phyloP scores from a whole-genome alignment of 2,329 filamentous ascomycete genomes.

The Pleurostoma richardsiae region DNA sequence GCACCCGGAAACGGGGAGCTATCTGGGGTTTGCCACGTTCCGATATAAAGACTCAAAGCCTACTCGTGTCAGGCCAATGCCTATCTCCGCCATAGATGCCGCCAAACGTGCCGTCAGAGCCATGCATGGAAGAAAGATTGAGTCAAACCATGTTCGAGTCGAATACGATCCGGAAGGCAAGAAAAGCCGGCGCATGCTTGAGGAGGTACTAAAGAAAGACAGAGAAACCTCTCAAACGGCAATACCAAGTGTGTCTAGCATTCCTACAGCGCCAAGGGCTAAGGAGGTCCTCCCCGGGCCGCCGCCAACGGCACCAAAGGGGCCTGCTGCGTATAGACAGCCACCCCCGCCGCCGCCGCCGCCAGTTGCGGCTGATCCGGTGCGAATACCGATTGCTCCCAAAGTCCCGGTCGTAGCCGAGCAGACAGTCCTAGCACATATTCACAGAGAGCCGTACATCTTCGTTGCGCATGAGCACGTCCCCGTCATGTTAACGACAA shows the following conservation, averaged over 20 bases:
- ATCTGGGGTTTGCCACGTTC: slow-evolving; percentile 89
- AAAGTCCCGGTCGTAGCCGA: slow-evolving; percentile 55
- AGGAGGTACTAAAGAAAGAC: slow-evolving; percentile 66
- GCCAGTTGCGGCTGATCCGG: slow-evolving; percentile 11
- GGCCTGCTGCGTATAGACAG: slow-evolving; percentile 59
- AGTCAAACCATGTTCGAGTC: slow-evolving; percentile 71
- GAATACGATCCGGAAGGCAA: slow-evolving; percentile 86
- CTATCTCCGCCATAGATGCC: slow-evolving; percentile 69
- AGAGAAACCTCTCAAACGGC: slow-evolving; percentile 50
- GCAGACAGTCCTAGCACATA: slow-evolving; percentile 59
- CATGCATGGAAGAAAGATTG: slow-evolving; percentile 76
- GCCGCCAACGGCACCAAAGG: slow-evolving; percentile 82
- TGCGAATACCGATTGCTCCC: slow-evolving; percentile 37
- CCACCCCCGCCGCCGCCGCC: slow-evolving; percentile 23
- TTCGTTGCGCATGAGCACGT: slow-evolving; percentile 86
- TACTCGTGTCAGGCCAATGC: slow-evolving; percentile 42
- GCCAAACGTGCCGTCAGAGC: slow-evolving; percentile 75
- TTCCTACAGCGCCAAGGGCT: slow-evolving; percentile 27
- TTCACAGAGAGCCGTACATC: slow-evolving; percentile 80
- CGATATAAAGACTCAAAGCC: slow-evolving; percentile 72
- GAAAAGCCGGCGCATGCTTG: slow-evolving; percentile 73
- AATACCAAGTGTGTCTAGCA: slow-evolving; percentile 16
- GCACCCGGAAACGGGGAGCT: slow-evolving; percentile 89
- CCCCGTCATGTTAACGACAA: slow-evolving; percentile 77
- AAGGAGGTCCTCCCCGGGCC: slow-evolving; percentile 51